Evolutionary conservation across 2,329 filamentous ascomycete species (phyloP).

Genomic region (Xylaria sp.): DNA sequence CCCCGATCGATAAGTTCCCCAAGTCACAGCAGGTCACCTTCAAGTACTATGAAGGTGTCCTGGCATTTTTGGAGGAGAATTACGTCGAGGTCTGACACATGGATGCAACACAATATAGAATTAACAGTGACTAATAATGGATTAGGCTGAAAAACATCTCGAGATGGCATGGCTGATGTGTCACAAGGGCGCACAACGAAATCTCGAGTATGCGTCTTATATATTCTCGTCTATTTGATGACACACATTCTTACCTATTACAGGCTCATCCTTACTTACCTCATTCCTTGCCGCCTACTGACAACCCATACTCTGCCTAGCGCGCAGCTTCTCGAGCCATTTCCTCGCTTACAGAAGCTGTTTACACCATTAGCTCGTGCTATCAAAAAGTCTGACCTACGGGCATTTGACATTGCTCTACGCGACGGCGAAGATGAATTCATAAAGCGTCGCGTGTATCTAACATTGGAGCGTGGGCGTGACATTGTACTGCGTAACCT

Average conservation of each 20-base stretch:
- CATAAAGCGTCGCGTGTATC: conserved; percentile 89
- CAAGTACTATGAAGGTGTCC: conserved; percentile 92
- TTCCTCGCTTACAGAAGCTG: conserved; percentile 75
- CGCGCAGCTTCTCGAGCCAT: conserved; percentile 70
- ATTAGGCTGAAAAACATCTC: conserved; percentile 77
- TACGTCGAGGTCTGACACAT: conserved; percentile 70
- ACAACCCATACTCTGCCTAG: conserved; percentile 86
- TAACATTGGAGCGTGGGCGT: conserved; percentile 89
- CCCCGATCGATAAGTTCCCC: conserved; percentile 77
- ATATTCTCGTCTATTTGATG: conserved; percentile 34
- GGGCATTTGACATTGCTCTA: conserved; percentile 82
- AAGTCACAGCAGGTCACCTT: conserved; percentile 93
- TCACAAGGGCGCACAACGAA: conserved; percentile 71
- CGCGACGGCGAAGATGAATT: conserved; percentile 87
- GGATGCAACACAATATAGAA: not conserved
- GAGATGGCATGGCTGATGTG: conserved; percentile 84
- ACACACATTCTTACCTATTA: conserved; percentile 1
- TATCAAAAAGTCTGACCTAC: conserved; percentile 82
- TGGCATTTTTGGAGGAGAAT: conserved; percentile 94
- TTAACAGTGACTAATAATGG: conserved; percentile 3
- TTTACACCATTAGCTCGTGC: conserved; percentile 79
- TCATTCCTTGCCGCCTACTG: conserved; percentile 90
- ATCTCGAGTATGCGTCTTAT: conserved; percentile 73
- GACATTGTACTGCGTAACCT: conserved; percentile 93
- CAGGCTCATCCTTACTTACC: conserved; percentile 89